A percentile compares a stretch with the other conserved stretches of the same genome.
These are phyloP conservation scores for Poa annua DNA, from an alignment of 176 grass and related monocot genomes.

Conservation along the genomic window DNA sequence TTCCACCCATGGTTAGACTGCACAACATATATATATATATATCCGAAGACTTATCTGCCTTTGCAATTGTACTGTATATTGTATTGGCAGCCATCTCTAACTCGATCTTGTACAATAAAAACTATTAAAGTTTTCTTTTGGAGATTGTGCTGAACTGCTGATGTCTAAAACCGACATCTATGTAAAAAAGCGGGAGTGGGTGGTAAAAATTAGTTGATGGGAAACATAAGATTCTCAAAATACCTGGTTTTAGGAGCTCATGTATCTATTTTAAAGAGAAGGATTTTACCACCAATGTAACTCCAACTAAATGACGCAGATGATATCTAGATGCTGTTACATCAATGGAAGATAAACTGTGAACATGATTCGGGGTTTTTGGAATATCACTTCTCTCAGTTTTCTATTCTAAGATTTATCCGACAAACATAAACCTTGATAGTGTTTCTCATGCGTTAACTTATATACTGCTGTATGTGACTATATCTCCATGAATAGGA, in stretches of 20 bases:
- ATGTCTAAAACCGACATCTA: not conserved
- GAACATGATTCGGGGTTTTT: not conserved
- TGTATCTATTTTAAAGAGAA: constrained; percentile 8
- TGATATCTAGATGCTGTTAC: constrained; percentile 11
- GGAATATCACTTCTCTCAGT: constrained; percentile 14
- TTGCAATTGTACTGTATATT: not conserved
- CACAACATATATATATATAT: not conserved
- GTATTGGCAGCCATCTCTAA: not conserved
- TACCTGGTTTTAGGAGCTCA: constrained; percentile 10
- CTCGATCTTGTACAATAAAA: constrained; percentile 9
- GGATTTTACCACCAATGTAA: constrained; percentile 4
- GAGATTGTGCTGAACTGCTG: not conserved
- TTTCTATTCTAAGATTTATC: constrained; percentile 1
- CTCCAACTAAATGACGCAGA: not conserved
- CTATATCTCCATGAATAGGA: not conserved
- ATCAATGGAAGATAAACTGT: not conserved
- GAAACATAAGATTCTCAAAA: constrained; percentile 17
- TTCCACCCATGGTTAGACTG: not conserved
- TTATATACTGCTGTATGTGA: not conserved
- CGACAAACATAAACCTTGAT: not conserved
- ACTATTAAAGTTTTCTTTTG: not conserved
- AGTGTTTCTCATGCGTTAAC: constrained; percentile 14
- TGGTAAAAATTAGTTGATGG: not conserved
- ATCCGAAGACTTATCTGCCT: not conserved
- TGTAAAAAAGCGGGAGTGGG: not conserved